Base-by-base conservation (phyloP, 2,329 filamentous ascomycete genomes). In the Monosporascus cannonballus region DNA sequence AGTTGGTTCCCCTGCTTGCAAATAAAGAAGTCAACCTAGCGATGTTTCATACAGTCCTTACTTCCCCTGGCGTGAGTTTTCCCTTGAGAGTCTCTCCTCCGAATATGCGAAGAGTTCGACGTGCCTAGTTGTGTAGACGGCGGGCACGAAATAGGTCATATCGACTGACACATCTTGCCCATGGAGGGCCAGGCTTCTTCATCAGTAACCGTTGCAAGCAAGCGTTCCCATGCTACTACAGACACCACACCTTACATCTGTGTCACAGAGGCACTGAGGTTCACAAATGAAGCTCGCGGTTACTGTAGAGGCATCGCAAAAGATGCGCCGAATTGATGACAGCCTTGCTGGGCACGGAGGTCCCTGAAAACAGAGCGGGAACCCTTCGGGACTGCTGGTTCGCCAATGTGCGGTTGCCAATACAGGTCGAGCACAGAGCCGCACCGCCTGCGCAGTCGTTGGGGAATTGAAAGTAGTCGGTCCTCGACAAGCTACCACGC, bases 21-120 rank as follows among this genome's bases (percentile, higher is more conserved):
- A 84, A 86, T 0, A 75, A 78, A 51, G 78, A 66, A 4, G 79
- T 85, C 1, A 81, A 77, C 45, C 62, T 88, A 8, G 86, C 86
- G 2, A 69, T 90, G 44, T 90, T 89, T 62, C 88, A 92, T 64
- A 84, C 83, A 0, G 76, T 92, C 18, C 79, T 83, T 24, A 85
- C 83, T 27, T 72, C 84, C 50, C 88, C 88, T 0, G 88, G 87
- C 1, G 76, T 88, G 0, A 73, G 84, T 2, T 2, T 76, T 90
- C 56, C 88, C 88, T 0, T 91, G 87, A 70, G 85, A 90, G 64
- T 62, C 64, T 4, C 70, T 92, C 24, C 77, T 79, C 0, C 62
- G 65, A 3, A 72, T 79, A 2, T 89, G 86, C 63, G 77, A 73
- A 45, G 73, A 81, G 49, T 70, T 84, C 45, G 77, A 76, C 0